Evolutionary conservation across 2,329 filamentous ascomycete genomes (phyloP).

Genomic region (Fusarium penzigii): DNA sequence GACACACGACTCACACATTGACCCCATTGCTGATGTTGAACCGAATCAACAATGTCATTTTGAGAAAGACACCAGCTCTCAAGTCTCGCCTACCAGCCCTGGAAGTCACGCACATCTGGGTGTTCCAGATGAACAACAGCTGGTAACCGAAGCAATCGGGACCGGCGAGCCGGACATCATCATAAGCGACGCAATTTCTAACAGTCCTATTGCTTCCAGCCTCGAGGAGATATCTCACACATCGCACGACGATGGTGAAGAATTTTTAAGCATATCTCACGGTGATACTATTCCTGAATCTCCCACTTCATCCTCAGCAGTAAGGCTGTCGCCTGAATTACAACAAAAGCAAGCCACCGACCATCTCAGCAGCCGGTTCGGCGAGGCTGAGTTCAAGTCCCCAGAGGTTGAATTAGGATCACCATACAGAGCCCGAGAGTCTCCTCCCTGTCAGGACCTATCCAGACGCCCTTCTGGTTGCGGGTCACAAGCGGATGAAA

Average conservation of each 20-base stretch:
- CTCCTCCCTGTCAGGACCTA: not conserved
- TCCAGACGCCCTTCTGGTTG: conserved; percentile 6
- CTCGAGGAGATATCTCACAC: not conserved
- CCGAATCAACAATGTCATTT: conserved; percentile 3
- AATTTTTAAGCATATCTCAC: not conserved
- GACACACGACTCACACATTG: conserved; percentile 5
- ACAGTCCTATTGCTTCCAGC: not conserved
- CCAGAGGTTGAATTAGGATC: no score
- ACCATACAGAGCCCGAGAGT: not conserved
- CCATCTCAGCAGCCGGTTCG: conserved; percentile 1
- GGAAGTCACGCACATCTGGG: conserved; percentile 1
- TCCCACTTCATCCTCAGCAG: conserved; percentile 4
- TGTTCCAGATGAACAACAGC: conserved; percentile 6
- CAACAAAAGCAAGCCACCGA: conserved; percentile 3
- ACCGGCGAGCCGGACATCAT: not conserved
- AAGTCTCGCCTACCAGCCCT: not conserved
- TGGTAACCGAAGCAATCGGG: not conserved
- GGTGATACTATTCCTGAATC: conserved; percentile 5
- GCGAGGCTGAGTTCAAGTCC: not conserved
- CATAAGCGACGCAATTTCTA: not conserved
- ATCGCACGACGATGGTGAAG: conserved; percentile 1
- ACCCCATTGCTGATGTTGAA: conserved; percentile 1
- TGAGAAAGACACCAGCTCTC: not conserved
- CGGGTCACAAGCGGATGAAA: conserved; percentile 3
- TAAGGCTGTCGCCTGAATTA: conserved; percentile 3